Conservation (phyloP, 805 yeast species). For the Lachancea thermotolerans region DNA sequence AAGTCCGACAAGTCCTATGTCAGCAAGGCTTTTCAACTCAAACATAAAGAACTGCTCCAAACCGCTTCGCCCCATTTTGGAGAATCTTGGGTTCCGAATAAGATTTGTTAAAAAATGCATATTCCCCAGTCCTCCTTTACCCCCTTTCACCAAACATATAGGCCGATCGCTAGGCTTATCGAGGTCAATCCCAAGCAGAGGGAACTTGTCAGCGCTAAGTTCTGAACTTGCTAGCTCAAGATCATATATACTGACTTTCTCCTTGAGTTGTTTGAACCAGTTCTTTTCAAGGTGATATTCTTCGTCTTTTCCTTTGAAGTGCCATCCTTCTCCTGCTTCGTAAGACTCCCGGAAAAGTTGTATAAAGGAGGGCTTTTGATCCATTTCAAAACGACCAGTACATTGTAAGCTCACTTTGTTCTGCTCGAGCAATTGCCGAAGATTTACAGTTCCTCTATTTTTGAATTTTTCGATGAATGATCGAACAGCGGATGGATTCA, state of each 20-base stretch:
- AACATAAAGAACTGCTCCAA: slow-evolving; percentile 61
- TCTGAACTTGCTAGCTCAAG: slow-evolving; percentile 51
- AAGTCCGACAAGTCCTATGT: slow-evolving; percentile 86
- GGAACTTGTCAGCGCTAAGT: slow-evolving; percentile 58
- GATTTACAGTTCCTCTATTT: slow-evolving; percentile 16
- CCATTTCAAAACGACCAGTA: slow-evolving; percentile 26
- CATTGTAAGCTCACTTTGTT: slow-evolving; percentile 30
- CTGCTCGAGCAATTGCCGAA: slow-evolving; percentile 18
- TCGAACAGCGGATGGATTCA: slow-evolving; percentile 52
- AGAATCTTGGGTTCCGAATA: slow-evolving; percentile 84
- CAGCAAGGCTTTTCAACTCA: slow-evolving; percentile 85
- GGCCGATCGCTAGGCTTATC: slow-evolving; percentile 58
- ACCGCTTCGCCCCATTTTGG: slow-evolving; percentile 71
- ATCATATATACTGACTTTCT: slow-evolving; percentile 62
- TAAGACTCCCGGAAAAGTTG: slow-evolving; percentile 62
- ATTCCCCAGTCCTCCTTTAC: slow-evolving; percentile 92
- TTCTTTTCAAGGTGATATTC: slow-evolving; percentile 59
- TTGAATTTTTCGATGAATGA: slow-evolving; percentile 20
- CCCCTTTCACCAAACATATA: slow-evolving; percentile 67
- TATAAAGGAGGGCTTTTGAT: slow-evolving; percentile 36
- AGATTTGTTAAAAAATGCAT: slow-evolving; percentile 85
- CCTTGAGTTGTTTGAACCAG: slow-evolving; percentile 59
- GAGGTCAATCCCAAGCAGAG: slow-evolving; percentile 75
- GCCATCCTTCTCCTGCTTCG: slow-evolving; percentile 79
- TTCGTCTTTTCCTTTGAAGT: slow-evolving; percentile 70